Evolutionary conservation across 2,329 filamentous ascomycete genomes (phyloP), one percentile per base, ranked within the genome.

Genomic region (Clonostachys rosea): DNA sequence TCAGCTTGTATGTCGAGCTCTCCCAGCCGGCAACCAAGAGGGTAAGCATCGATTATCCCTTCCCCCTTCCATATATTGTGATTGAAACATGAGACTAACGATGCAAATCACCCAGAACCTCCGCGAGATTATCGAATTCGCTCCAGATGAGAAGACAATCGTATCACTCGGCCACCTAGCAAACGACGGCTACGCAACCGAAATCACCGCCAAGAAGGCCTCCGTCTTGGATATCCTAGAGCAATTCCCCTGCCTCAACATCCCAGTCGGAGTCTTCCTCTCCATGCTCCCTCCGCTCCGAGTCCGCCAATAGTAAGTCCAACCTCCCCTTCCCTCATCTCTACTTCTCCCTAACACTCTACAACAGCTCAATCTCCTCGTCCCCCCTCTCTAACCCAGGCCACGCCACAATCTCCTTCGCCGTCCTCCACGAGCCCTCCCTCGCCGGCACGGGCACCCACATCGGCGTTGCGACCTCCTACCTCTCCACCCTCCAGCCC

Each of bases 1-100:
- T 89, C 10, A 75, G 76, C 2, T 79, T 78, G 2, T 88, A 87
- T 50, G 78, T 89, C 11, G 86, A 89, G 62, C 71, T 89, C 2
- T 75, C 74, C 6, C 82, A 84, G 52, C 83, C 83, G 0, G 84
- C 82, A 2, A 87, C 82, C 13, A 84, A 80, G 59, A 76, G 80
- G 43, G 76, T 40, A 46, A 13, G 33, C 24, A 12, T n/a, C 36
- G n/a, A 34, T 34, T 5, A 14, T 35, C 20, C 24, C 24, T 16
- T 13, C 42, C n/a, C n/a, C 4, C 16, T 5, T 30, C 24, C 24
- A 10, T 10, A 10, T 10, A 30, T 30, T 10, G 24, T 30, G 24
- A n/a, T n/a, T 40, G 7, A 14, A 40, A n/a, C n/a, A 13, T n/a
- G 37, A n/a, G 37, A 18, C 12, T n/a, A 14, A 18, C 8, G 12